These are phyloP conservation scores for Catharanthus roseus DNA, from an alignment of 257 asterid species.

Conservation along the genomic window DNA sequence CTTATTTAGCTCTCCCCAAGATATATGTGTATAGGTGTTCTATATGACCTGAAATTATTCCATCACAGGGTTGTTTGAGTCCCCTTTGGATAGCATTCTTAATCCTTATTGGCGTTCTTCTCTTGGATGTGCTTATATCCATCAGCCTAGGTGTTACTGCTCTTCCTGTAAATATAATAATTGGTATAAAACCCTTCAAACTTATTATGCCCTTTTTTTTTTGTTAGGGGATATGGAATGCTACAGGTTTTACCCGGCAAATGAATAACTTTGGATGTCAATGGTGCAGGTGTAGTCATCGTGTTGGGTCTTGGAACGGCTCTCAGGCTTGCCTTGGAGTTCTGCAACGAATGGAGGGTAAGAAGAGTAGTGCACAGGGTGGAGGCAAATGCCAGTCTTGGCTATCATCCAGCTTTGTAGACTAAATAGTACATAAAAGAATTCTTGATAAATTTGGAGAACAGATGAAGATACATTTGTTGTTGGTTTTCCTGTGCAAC, in stretches of 20 bases:
- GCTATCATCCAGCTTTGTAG: conserved; percentile 61
- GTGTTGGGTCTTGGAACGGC: conserved; percentile 82
- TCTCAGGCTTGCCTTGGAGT: conserved; percentile 67
- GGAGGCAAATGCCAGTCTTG: conserved; percentile 53
- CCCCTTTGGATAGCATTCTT: conserved; percentile 82
- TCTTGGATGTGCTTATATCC: conserved; percentile 70
- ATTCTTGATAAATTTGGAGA: not conserved
- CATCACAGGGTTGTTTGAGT: conserved; percentile 52
- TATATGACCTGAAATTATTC: conserved; percentile 15
- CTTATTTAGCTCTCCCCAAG: not conserved
- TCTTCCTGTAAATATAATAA: conserved; percentile 70
- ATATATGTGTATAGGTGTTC: not conserved
- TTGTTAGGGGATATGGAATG: not conserved
- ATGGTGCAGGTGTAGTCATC: conserved; percentile 57
- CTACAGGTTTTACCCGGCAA: not conserved
- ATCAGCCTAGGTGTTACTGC: conserved; percentile 74
- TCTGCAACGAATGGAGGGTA: conserved; percentile 65
- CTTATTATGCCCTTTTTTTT: not conserved
- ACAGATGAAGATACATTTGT: not conserved
- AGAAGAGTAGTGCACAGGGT: conserved; percentile 65
- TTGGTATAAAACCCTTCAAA: conserved; percentile 34
- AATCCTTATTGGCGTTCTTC: conserved; percentile 68
- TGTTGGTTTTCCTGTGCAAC: no score
- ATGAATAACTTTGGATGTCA: not conserved
- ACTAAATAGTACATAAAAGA: conserved; percentile 8